Conservation (phyloP, 345 rosid species). For the Salix brachista region DNA sequence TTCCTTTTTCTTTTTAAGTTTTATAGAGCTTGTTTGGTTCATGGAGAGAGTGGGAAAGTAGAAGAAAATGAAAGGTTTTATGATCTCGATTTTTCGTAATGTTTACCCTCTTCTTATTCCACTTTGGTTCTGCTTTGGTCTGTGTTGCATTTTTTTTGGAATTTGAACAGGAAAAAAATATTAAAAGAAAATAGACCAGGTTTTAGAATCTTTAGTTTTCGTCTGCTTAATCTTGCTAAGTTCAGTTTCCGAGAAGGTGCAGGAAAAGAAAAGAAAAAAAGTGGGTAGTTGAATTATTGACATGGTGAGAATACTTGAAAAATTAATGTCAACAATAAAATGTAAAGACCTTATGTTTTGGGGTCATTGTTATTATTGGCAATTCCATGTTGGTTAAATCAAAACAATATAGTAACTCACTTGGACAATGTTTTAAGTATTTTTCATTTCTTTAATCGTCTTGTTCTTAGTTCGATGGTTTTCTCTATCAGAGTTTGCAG, state of each 20-base stretch:
- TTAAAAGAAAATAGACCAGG: neutral
- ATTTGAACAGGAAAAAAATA: neutral
- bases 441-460: neutral
- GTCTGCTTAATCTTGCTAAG: too few species aligned
- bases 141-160: neutral
- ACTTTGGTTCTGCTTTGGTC: neutral
- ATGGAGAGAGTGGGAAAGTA: neutral
- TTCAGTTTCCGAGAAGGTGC: neutral
- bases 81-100: neutral
- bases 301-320: too few species aligned
- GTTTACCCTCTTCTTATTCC: neutral
- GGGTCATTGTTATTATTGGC: too few species aligned
- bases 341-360: neutral
- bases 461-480: neutral
- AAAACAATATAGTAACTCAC: too few species aligned
- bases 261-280: neutral
- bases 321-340: neutral
- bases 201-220: neutral
- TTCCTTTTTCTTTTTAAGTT: neutral
- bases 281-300: neutral
- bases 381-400: neutral
- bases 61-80: neutral
- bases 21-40: neutral
- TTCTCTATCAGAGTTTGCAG: slow-evolving; percentile 31
- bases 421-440: too few species aligned